Percentiles rank a stretch among this genome's conserved stretches.
These are phyloP conservation scores for Lecanosticta acicola DNA, from an alignment of 2,329 filamentous ascomycete species.

Conservation along the genomic window DNA sequence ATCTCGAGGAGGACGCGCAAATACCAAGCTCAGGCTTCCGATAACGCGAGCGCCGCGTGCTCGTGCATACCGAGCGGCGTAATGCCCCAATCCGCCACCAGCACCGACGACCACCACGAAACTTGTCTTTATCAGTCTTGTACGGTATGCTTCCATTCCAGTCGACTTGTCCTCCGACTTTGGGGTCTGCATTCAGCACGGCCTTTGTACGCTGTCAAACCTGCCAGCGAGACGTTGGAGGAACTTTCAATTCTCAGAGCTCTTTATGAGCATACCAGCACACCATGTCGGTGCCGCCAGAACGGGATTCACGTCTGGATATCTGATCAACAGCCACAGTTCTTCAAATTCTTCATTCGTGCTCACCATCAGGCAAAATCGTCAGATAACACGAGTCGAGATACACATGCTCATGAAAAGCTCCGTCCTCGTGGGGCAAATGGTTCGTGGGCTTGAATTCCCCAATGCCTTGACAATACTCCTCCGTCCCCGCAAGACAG, in stretches of 20 bases:
- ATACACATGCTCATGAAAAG: constrained; percentile 43
- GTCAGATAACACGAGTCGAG: constrained; percentile 43
- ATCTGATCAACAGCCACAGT: neutral
- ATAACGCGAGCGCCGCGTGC: constrained; percentile 40
- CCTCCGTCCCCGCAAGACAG: constrained; percentile 38
- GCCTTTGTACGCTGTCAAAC: constrained; percentile 44
- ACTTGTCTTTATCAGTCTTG: neutral
- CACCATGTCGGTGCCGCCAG: constrained; percentile 41
- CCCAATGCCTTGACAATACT: constrained; percentile 33
- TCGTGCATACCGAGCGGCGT: constrained; percentile 42
- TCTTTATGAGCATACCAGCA: too few species aligned
- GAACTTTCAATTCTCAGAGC: too few species aligned
- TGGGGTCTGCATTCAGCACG: constrained; percentile 38
- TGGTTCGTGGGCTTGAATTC: constrained; percentile 38
- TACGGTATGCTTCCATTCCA: neutral
- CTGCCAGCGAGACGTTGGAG: too few species aligned
- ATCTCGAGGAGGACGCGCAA: constrained; percentile 40
- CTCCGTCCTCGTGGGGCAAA: constrained; percentile 43
- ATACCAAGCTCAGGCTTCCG: constrained; percentile 37
- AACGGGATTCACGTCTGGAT: constrained; percentile 39
- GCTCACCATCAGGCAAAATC: constrained; percentile 29
- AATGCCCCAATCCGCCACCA: constrained; percentile 43
- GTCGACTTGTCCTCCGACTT: constrained; percentile 34
- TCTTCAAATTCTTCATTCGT: neutral
- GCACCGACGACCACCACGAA: constrained; percentile 42